Evolutionary conservation across 805 yeast genomes (phyloP), one percentile per base, ranked within the genome.

Genomic region (Starmerella bacillaris): DNA sequence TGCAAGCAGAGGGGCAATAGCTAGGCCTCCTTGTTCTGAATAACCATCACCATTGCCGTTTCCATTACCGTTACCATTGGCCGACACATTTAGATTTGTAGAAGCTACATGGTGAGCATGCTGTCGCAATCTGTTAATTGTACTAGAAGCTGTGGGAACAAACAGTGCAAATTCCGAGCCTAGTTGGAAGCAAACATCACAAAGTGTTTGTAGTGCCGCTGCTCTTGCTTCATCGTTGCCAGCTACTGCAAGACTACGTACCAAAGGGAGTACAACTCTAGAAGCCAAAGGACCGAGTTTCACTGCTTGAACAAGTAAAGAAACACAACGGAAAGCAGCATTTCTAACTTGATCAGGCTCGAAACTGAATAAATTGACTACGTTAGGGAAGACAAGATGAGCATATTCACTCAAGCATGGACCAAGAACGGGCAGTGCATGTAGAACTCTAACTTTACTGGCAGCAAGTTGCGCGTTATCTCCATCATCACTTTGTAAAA

Each of bases 221-320:
- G 59, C 61, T 22, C 68, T 65, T 16, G 83, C 55, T 19, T 30
- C 39, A 3, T 78, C 93, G 6, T 70, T 77, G 39, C 62, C 62
- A 3, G 57, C 55, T 6, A 58, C 45, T 7, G 57, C 56, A 24
- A 89, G 56, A 0, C 82, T 74, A 37, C 95, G 59, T 5, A 84
- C 57, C 9, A 89, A 55, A 1, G 95, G 86, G 46, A 86, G 95
- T 19, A 89, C 70, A 34, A 89, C 78, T 42, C 94, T 63, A 1
- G 94, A 78, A 0, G 94, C 75, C 80, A 83, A 76, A 45, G 86
- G 96, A 37, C 72, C 72, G 37, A 89, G 58, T 40, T 72, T 67
- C 3, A 86, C 74, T 26, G 63, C 67, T 45, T 71, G 73, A 1
- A 93, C 72, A 19, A 89, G 55, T 47, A 78, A 76, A 0, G 94